A percentile compares a stretch with the other conserved stretches of the same genome.
Conservation (phyloP, 345 rosid species). For the Abelmoschus esculentus region DNA sequence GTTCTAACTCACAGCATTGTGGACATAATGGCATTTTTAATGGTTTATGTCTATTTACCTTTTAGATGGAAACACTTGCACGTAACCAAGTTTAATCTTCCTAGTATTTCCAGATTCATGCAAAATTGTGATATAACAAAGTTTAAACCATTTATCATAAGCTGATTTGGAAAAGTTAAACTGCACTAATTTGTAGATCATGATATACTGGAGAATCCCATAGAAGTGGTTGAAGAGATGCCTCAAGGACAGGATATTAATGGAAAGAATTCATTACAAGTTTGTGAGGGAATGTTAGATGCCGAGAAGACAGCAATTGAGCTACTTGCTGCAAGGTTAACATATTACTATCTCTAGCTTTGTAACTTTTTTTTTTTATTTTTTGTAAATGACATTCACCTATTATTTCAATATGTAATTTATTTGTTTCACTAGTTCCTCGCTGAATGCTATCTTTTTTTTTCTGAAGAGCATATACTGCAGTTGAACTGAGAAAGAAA, state of each 20-base stretch:
- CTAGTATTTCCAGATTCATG: not conserved
- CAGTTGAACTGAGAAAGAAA: slow-evolving; percentile 69
- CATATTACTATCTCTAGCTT: slow-evolving; percentile 8
- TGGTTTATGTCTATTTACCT: not conserved
- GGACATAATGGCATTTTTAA: not conserved
- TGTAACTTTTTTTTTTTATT: not conserved
- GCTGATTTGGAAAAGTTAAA: slow-evolving; percentile 24
- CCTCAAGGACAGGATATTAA: slow-evolving; percentile 14
- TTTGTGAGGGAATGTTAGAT: slow-evolving; percentile 33
- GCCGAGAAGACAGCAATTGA: slow-evolving; percentile 54
- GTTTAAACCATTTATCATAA: not conserved
- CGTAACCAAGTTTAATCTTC: not conserved
- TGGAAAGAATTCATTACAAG: slow-evolving; percentile 16
- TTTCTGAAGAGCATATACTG: slow-evolving; percentile 56
- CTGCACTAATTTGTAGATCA: slow-evolving; percentile 12
- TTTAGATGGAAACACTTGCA: not conserved
- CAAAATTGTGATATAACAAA: not conserved
- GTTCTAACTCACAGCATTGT: not conserved
- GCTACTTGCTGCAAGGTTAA: slow-evolving; percentile 59
- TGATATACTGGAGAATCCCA: slow-evolving; percentile 25
- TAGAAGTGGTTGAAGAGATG: slow-evolving; percentile 28
- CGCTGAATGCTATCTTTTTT: not conserved
- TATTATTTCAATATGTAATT: not conserved
- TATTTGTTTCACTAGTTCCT: not conserved
- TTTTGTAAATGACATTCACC: not conserved